Evolutionary conservation across 345 rosid species (phyloP).

Genomic region (Citrus australasica): DNA sequence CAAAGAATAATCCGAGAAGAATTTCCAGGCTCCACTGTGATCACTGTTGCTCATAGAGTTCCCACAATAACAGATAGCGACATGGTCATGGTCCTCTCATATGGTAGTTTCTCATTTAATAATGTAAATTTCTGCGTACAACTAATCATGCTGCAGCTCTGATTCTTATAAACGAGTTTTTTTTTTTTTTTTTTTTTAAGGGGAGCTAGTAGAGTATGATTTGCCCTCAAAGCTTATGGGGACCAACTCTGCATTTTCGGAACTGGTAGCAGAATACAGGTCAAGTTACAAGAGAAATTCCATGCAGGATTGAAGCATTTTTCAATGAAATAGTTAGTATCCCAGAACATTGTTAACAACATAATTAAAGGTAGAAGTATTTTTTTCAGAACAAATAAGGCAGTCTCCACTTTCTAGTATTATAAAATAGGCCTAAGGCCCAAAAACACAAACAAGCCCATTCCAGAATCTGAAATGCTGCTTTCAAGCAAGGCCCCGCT

Average conservation of each 20-base stretch:
- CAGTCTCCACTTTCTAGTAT: no score
- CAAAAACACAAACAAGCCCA: background rate
- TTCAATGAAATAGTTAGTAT: no score
- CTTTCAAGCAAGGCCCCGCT: background rate
- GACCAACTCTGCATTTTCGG: conserved; percentile 23
- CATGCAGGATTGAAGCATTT: background rate
- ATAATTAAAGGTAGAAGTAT: no score
- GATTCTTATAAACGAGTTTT: no score
- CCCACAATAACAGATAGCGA: conserved; percentile 74
- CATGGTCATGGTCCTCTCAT: conserved; percentile 88
- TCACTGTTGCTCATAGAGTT: conserved; percentile 76
- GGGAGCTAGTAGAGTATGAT: conserved; percentile 2
- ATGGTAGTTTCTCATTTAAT: conserved; percentile 30
- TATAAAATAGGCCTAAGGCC: no score
- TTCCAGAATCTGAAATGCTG: background rate
- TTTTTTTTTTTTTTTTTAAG: background rate
- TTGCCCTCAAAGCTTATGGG: conserved; percentile 23
- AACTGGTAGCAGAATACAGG: conserved; percentile 34
- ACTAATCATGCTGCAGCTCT: background rate
- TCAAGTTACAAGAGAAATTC: conserved; percentile 24
- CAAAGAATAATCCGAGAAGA: conserved; percentile 67
- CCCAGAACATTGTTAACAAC: no score
- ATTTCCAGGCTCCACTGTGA: conserved; percentile 57
- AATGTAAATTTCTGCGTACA: background rate
- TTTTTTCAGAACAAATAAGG: no score